Evolutionary conservation across 768 basidiomycete species (phyloP).

Genomic region (Ramaria rubella): DNA sequence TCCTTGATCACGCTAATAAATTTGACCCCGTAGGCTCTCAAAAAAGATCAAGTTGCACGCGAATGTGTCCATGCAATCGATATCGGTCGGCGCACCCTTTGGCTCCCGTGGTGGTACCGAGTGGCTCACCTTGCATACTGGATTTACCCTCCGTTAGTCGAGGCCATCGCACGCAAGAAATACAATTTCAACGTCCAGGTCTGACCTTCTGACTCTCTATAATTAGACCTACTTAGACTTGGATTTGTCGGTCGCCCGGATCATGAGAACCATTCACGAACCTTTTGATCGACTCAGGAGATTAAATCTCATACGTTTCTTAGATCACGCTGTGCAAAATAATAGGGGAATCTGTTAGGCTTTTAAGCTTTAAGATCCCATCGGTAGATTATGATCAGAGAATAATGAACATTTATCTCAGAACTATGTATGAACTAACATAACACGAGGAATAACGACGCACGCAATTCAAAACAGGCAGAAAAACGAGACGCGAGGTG

Average conservation of each 20-base stretch:
- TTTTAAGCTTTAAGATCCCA: no score
- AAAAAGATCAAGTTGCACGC: conserved; percentile 50
- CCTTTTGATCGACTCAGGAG: background rate
- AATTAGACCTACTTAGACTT: no score
- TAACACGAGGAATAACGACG: background rate
- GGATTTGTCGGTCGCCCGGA: no score
- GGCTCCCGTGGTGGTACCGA: conserved; percentile 43
- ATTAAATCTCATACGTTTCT: background rate
- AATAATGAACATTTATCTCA: background rate
- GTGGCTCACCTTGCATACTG: conserved; percentile 55
- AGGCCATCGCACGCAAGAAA: conserved; percentile 53
- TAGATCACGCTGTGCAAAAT: no score
- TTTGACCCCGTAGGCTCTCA: conserved; percentile 40
- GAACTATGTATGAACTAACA: background rate
- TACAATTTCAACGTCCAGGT: conserved; percentile 48
- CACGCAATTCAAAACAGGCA: background rate
- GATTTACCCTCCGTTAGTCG: conserved; percentile 52
- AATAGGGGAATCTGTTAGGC: background rate
- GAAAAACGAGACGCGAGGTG: background rate
- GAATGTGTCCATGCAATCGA: conserved; percentile 59
- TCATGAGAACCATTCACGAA: no score
- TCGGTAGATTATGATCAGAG: no score
- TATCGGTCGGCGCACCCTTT: conserved; percentile 45
- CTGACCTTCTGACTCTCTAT: no score
- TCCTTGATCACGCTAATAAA: background rate